Base-by-base conservation (phyloP, 768 basidiomycete species). In the Mycena rosella region DNA sequence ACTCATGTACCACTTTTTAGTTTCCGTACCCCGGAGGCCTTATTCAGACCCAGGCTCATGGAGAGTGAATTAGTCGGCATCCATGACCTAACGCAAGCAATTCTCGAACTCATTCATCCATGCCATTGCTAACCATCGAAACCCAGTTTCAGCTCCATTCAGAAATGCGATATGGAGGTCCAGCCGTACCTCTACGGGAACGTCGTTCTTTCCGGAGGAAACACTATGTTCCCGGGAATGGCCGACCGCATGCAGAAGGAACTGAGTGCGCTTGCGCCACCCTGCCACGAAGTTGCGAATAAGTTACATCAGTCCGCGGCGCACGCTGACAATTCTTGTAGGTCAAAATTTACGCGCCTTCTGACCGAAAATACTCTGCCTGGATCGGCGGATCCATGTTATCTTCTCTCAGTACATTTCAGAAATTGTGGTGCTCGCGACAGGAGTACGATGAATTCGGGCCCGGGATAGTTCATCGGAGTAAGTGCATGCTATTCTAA, bases 11-110 rank as follows among this genome's bases (percentile, higher is more conserved):
- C 18, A n/a, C 1, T 40, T n/a, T n/a, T 44, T 10, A 44, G 42
- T 48, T 84, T 90, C 89, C 86, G 88, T 76, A 86, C 86, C 54
- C 89, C 90, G 63, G 90, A 91, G 78, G 88, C 88, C 26, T 84
- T 91, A 76, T 91, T 91, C 88, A 87, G 89, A 80, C 90, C 90
- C 54, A 81, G 86, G 9, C 84, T 91, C 80, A 79, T 90, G 64
- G 89, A 89, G 75, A 84, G 74, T 88, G 55, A 90, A 82, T 87
- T 89, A 29, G 17, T 52, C 2, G 58, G 58, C 2, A 30, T 66
- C 8, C 58, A 66, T 26, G 49, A 54, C 24, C 30, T 20, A 22
- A 65, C 24, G 64, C 60, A 45, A 6, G 42, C 20, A 44, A n/a
- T 20, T 10, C n/a, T n/a, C 20, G 6, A 14, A 40, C 38, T 40